Base-by-base conservation (phyloP, 805 yeast species). In the Yarrowia sp. region DNA sequence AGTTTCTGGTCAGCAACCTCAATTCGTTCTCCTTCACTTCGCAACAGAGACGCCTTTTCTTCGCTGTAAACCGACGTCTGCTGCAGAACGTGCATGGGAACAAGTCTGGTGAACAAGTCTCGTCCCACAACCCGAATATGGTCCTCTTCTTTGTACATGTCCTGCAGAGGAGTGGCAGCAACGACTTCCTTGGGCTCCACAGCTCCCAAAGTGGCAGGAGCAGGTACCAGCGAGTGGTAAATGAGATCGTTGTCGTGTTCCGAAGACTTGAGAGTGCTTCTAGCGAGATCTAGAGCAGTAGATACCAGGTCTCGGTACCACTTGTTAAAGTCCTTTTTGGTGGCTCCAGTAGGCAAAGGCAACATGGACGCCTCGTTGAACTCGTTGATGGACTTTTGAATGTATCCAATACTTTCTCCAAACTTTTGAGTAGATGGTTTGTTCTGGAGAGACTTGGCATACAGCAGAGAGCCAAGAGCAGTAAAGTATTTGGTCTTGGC, bases 161-260 rank as follows among this genome's bases (percentile, higher is more conserved):
- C 74, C 44, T 74, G 76, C 36, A 85, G 70, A 2, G 86, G 78
- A 6, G 86, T 79, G 0, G 86, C 78, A 70, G 87, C 85, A 1
- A 86, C 85, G 65, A 91, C 88, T 51, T 85, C 89, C 77, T 89
- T 79, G 0, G 87, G 83, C 67, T 88, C 85, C 4, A 91, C 80
- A 14, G 85, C 88, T 7, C 90, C 83, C 56, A 91, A 75, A 0
- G 87, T 75, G 22, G 83, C 83, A 32, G 76, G 75, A 4, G 83
- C 78, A 0, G 97, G 97, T 14, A 92, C 78, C 1, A 80, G 70
- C 21, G 88, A 93, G 74, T 95, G 96, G 72, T 90, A 93, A 38
- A 93, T 90, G 70, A 85, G 87, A 72, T 93, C 98, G 71, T 93
- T 93, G 72, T 93, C 98, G 69, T 89, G 91, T 26, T 82, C 85